phyloP scores from a whole-genome alignment of 306 rosid species.

The Quercus variabilis region DNA sequence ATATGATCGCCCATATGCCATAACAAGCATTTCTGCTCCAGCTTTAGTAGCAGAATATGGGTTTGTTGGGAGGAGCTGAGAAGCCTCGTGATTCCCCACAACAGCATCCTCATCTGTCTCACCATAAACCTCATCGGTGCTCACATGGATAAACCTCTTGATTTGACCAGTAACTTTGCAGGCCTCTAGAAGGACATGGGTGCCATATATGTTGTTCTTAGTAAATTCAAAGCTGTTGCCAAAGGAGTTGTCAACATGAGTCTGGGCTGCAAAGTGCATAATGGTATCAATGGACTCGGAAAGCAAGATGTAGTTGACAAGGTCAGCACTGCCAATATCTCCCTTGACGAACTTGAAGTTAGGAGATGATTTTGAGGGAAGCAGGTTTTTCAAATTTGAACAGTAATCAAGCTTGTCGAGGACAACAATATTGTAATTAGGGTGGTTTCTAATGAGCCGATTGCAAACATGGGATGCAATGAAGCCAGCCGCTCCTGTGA shows the following conservation, averaged over 20 bases:
- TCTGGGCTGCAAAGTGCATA: conserved; percentile 72
- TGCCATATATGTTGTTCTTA: conserved; percentile 56
- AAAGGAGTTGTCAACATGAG: conserved; percentile 60
- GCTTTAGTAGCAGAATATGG: conserved; percentile 66
- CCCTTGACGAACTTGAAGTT: conserved; percentile 60
- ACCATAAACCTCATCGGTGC: conserved; percentile 64
- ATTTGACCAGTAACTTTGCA: conserved; percentile 49
- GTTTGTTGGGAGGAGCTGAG: conserved; percentile 63
- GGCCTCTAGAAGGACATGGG: conserved; percentile 64
- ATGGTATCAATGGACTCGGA: conserved; percentile 55
- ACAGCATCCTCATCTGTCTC: conserved; percentile 60
- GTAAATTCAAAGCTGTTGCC: conserved; percentile 66
- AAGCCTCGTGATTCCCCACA: conserved; percentile 62
- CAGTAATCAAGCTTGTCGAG: conserved; percentile 72
- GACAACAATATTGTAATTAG: conserved; percentile 45
- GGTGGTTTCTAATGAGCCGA: conserved; percentile 42
- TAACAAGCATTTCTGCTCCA: conserved; percentile 65
- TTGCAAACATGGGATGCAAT: conserved; percentile 71
- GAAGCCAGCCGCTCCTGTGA: conserved; percentile 77
- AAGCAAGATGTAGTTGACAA: conserved; percentile 50
- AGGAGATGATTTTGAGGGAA: conserved; percentile 39
- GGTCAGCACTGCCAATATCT: conserved; percentile 52
- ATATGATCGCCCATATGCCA: conserved; percentile 61
- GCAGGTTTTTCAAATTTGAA: conserved; percentile 50
- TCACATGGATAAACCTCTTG: conserved; percentile 58